Conservation (phyloP, 2,329 filamentous ascomycete genomes). For the Penicillium sp. region DNA sequence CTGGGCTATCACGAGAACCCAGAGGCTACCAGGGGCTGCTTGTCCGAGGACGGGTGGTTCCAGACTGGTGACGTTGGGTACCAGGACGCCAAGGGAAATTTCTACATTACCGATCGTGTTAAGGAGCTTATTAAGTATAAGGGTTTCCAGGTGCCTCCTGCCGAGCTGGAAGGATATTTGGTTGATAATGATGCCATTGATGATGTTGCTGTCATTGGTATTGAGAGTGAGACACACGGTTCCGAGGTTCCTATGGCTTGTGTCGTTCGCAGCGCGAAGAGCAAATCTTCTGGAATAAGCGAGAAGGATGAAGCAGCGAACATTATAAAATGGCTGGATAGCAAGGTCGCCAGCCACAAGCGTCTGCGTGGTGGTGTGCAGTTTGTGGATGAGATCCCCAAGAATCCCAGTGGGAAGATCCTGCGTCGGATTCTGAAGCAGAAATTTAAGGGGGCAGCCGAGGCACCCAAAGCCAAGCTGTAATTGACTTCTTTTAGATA, state of each 20-base stretch:
- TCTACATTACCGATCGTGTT: conserved; percentile 85
- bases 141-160: conserved; percentile 69
- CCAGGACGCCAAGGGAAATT: conserved; percentile 72
- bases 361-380: conserved; percentile 46
- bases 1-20: conserved; percentile 61
- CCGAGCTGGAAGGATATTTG: conserved; percentile 61
- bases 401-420: conserved; percentile 51
- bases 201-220: conserved; percentile 63
- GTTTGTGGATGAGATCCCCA: conserved; percentile 48
- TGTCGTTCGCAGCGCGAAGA: conserved; percentile 50
- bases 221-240: conserved; percentile 59
- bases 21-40: conserved; percentile 54
- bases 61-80: conserved; percentile 86
- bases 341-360: conserved; percentile 47
- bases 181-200: conserved; percentile 50
- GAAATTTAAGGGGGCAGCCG: conserved; percentile 40
- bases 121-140: conserved; percentile 66
- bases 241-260: conserved; percentile 69
- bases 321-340: conserved; percentile 43
- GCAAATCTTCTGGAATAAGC: conserved; percentile 45
- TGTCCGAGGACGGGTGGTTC: conserved; percentile 74
- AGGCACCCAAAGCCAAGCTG: conserved; percentile 41
- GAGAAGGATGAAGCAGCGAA: conserved; percentile 50
- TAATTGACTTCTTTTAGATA: conserved; percentile 20
- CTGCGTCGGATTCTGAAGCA: conserved; percentile 46